Evolutionary conservation across 345 rosid genomes (phyloP), one percentile per base, ranked within the genome.

Genomic region (Camelina sativa): DNA sequence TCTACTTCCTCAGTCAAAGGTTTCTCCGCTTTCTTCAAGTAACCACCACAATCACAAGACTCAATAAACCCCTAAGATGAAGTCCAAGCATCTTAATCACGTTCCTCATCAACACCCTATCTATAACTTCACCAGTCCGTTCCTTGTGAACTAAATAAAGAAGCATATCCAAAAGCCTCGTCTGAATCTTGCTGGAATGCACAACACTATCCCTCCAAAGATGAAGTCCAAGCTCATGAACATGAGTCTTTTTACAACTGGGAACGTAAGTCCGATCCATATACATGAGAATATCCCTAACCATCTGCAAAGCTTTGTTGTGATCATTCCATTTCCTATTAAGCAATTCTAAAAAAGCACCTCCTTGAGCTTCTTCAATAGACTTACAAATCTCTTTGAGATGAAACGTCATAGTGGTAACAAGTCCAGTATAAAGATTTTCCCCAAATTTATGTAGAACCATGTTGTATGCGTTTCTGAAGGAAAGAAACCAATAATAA

Each of bases 291-390:
- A 94, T 90, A 80, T 94, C 96, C 35, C 97, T 79, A 61, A 91
- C 90, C 98, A 91, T 90, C 67, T 91, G 95, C 80, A 94, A 69
- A 2, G 98, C 98, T 75, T 91, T 94, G 82, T 94, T 94, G 71
- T 94, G 98, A 67, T 94, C 98, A 52, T 86, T 88, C 98, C 97
- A 94, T 79, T 91, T 91, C 80, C 88, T 85, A 85, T 94, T 91
- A 35, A 94, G 82, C 86, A 87, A 91, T 79, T 91, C 95, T 62
- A 90, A 74, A 67, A 94, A 94, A 0, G 88, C 82, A 25, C 91
- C 96, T 76, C 98, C 98, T 67, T 94, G 96, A 65, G 96, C 87
- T 17, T 87, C 93, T 76, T 94, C 96, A 23, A 91, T 86, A 4
- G 85, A 81, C 78, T 86, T 90, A 12, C 89, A 85, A 64, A 86